Percentiles rank a stretch among this genome's conserved stretches.
Conservation (phyloP, 495 filamentous ascomycete species). For the Penicillium pulvis region DNA sequence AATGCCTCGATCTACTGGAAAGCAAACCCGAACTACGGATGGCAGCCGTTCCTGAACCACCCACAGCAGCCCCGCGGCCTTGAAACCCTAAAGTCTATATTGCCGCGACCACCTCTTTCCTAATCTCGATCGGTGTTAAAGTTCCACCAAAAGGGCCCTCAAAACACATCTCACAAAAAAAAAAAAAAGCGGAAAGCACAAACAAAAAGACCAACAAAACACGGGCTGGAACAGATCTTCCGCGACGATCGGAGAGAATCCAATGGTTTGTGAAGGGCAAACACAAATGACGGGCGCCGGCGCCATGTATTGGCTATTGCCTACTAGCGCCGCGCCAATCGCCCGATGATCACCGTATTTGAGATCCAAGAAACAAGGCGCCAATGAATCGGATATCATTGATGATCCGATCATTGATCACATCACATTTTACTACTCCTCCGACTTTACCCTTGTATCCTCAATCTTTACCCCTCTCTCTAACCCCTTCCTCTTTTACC, state of each 20-base stretch:
- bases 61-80: conserved; percentile 27
- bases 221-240: background rate
- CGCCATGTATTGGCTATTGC: conserved; percentile 28
- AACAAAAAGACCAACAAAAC: conserved; percentile 1
- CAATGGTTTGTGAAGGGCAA: conserved; percentile 7
- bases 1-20: conserved; percentile 63
- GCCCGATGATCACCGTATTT: conserved; percentile 9
- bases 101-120: background rate
- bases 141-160: background rate
- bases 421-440: background rate
- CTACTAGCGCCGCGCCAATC: conserved; percentile 31
- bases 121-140: background rate
- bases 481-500: background rate
- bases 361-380: conserved; percentile 11
- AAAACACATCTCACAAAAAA: background rate
- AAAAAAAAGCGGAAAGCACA: background rate
- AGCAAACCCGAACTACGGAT: conserved; percentile 37
- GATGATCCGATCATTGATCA: background rate
- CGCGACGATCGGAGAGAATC: background rate
- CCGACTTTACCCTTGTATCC: background rate
- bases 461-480: background rate
- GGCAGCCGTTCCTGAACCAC: conserved; percentile 22
- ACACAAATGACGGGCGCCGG: conserved; percentile 8
- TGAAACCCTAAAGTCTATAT: conserved; percentile 18
- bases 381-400: conserved; percentile 13